Conservation (phyloP, 2,329 filamentous ascomycete species). For the Arthrobotrys pseudoclavata region DNA sequence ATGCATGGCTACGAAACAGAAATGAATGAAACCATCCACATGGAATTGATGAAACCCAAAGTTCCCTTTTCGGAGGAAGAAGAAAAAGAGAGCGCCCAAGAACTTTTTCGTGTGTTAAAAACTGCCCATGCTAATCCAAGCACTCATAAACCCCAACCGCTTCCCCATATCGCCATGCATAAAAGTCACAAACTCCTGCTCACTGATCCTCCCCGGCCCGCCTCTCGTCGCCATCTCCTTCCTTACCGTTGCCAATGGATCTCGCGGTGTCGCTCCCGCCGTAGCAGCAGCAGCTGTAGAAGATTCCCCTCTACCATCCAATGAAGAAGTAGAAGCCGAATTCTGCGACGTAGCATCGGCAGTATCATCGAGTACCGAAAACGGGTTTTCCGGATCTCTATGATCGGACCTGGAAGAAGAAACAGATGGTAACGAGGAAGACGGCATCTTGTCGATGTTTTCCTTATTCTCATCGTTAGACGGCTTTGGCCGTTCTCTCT, state of each 20-base stretch:
- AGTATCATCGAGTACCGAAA: constrained; percentile 36
- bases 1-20: no score
- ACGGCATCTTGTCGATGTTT: constrained; percentile 52
- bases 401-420: not conserved
- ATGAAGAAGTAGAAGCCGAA: constrained; percentile 36
- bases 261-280: not conserved
- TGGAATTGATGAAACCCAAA: no score
- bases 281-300: not conserved
- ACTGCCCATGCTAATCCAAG: constrained; percentile 85
- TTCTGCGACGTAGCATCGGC: constrained; percentile 46
- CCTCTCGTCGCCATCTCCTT: constrained; percentile 77
- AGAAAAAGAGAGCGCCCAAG: not conserved
- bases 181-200: constrained; percentile 81
- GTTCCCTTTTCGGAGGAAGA: no score
- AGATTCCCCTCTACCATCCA: constrained; percentile 60
- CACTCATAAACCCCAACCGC: constrained; percentile 83
- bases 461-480: constrained; percentile 63
- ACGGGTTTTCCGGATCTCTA: constrained; percentile 43
- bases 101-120: constrained; percentile 66
- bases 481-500: constrained; percentile 67
- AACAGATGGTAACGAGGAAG: constrained; percentile 16
- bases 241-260: constrained; percentile 74
- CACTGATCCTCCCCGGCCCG: constrained; percentile 83
- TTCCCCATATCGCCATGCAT: constrained; percentile 77
- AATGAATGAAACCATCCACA: no score